Percentiles rank a stretch among this genome's conserved stretches.
phyloP scores from a whole-genome alignment of 352 stramenopile genomes.

The Halophytophthora polymorphica region DNA sequence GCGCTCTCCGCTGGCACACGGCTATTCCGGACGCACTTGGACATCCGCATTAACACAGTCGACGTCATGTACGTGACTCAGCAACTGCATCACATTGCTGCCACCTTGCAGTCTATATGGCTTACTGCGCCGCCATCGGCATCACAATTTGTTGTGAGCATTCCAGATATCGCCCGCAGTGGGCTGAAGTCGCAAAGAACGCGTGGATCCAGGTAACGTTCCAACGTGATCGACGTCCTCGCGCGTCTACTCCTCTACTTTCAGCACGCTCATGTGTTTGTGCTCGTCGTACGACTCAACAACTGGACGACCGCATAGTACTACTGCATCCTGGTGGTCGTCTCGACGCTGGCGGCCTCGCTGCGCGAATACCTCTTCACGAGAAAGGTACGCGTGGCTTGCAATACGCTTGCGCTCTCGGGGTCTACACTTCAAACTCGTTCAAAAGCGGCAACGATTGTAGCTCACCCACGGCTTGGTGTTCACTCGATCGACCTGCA shows the following conservation, averaged over 20 bases:
- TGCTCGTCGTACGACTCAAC: neutral
- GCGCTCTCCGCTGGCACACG: conserved; percentile 2
- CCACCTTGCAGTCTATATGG: neutral
- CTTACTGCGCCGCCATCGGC: neutral
- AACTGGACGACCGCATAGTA: conserved; percentile 19
- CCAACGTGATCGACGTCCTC: neutral
- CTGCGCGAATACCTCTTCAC: conserved; percentile 42
- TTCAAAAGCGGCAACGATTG: neutral
- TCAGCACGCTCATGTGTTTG: neutral
- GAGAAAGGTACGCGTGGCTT: conserved; percentile 32
- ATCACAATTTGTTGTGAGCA: neutral
- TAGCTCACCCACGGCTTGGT: neutral
- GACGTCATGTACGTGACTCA: conserved; percentile 27
- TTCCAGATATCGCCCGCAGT: conserved; percentile 49
- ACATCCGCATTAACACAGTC: conserved; percentile 37
- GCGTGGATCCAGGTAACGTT: conserved; percentile 65
- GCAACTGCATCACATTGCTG: neutral
- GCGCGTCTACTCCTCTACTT: neutral
- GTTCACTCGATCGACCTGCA: neutral
- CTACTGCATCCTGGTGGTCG: conserved; percentile 40
- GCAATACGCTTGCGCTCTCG: too few species aligned
- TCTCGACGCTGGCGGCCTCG: conserved; percentile 25
- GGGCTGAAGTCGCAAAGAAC: conserved; percentile 57
- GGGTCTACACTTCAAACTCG: neutral
- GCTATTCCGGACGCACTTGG: conserved; percentile 35